Percentiles rank a stretch among this genome's conserved stretches.
phyloP scores from a whole-genome alignment of 106 monocot genomes.

The Hemerocallis citrina region DNA sequence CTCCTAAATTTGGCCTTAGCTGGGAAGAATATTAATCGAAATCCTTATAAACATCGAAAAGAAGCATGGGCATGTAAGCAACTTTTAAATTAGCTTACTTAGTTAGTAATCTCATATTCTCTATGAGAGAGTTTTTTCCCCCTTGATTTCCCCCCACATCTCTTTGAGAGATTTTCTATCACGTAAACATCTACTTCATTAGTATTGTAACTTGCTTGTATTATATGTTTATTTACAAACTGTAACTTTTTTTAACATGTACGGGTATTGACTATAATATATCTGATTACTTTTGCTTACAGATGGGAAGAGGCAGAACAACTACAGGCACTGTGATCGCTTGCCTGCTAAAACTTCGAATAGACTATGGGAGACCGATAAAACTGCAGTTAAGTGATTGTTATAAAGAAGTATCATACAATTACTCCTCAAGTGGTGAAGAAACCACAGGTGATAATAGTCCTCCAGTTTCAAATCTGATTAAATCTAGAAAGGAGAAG shows the following conservation, averaged over 20 bases:
- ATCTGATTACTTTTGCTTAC: slow-evolving; percentile 14
- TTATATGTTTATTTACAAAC: too few species aligned
- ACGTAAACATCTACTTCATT: too few species aligned
- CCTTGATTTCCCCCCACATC: too few species aligned
- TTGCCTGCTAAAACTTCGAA: slow-evolving; percentile 76
- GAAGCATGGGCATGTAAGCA: too few species aligned
- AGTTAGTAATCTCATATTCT: too few species aligned
- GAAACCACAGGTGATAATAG: slow-evolving; percentile 30
- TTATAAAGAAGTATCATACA: slow-evolving; percentile 20
- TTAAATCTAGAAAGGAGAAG: slow-evolving; percentile 17
- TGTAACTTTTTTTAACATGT: slow-evolving; percentile 85
- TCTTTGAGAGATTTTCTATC: too few species aligned
- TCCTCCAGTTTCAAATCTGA: slow-evolving; percentile 9
- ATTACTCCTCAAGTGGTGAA: slow-evolving; percentile 53
- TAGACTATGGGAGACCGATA: slow-evolving; percentile 72
- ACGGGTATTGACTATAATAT: slow-evolving; percentile 89
- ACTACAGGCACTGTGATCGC: slow-evolving; percentile 98
- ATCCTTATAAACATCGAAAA: too few species aligned
- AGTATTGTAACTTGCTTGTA: too few species aligned
- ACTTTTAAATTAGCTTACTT: too few species aligned
- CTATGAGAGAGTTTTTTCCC: too few species aligned
- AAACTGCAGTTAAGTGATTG: slow-evolving; percentile 28
- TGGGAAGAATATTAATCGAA: too few species aligned
- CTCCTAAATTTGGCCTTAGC: too few species aligned
- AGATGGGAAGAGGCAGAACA: slow-evolving; percentile 99